Evolutionary conservation across 345 rosid genomes (phyloP).

Genomic region (Heritiera fomes): DNA sequence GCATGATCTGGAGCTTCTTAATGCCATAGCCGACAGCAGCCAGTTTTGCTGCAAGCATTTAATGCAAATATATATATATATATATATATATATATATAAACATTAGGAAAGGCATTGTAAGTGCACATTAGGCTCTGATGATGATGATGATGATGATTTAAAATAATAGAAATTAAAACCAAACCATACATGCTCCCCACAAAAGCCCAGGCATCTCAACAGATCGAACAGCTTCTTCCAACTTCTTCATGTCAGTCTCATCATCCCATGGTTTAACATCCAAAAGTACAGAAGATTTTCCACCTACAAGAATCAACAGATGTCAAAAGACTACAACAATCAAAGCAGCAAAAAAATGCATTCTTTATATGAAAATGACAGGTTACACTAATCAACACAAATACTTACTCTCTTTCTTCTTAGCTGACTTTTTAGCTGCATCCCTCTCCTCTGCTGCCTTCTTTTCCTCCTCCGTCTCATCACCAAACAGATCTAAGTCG

Average conservation of each 20-base stretch:
- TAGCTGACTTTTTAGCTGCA: slow-evolving; percentile 67
- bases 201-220: slow-evolving; percentile 83
- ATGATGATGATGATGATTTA: no score
- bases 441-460: slow-evolving; percentile 92
- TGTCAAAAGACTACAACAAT: background rate
- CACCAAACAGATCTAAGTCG: slow-evolving; percentile 90
- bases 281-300: slow-evolving; percentile 87
- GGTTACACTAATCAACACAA: background rate
- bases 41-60: slow-evolving; percentile 62
- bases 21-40: slow-evolving; percentile 90
- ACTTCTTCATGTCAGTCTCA: slow-evolving; percentile 96
- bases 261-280: slow-evolving; percentile 98
- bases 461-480: slow-evolving; percentile 96
- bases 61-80: no score
- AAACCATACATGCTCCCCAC: slow-evolving; percentile 91
- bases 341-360: background rate
- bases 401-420: slow-evolving; percentile 75
- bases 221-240: slow-evolving; percentile 69
- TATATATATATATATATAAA: no score
- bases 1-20: slow-evolving; percentile 88
- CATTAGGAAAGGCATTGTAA: background rate
- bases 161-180: background rate
- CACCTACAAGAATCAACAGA: slow-evolving; percentile 47
- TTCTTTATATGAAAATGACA: background rate
- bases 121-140: no score